phyloP scores from a whole-genome alignment of 140 eudicot genomes.

The Senecio squalidus region DNA sequence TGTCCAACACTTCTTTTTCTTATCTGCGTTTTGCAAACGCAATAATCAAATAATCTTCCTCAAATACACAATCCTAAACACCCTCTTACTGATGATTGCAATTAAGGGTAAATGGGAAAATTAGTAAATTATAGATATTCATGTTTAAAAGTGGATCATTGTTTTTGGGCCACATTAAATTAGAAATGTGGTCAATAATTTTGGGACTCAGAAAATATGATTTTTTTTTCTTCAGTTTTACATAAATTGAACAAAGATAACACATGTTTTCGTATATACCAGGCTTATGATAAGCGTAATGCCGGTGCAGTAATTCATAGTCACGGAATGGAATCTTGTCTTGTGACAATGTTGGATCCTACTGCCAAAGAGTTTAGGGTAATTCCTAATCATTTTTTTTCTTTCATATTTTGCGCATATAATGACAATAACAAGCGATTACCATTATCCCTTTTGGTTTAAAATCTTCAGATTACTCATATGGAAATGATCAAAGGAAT shows the following conservation, averaged over 20 bases:
- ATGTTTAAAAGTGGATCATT: no score
- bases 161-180: no score
- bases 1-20: no score
- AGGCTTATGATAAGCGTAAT: conserved; percentile 92
- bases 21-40: no score
- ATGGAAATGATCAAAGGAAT: conserved; percentile 99
- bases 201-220: no score
- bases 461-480: conserved; percentile 66
- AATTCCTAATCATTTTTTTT: neutral
- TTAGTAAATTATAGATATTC: no score
- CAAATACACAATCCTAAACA: no score
- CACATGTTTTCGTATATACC: neutral
- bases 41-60: neutral
- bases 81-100: no score
- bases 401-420: neutral
- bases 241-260: neutral
- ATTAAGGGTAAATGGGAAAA: no score
- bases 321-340: conserved; percentile 96
- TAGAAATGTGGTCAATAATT: no score
- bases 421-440: neutral
- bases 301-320: conserved; percentile 99
- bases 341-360: conserved; percentile 91
- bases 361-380: conserved; percentile 82
- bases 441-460: neutral
- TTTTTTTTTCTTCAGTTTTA: neutral